Conservation (phyloP, 345 rosid genomes). For the Euphorbia tirucalli region DNA sequence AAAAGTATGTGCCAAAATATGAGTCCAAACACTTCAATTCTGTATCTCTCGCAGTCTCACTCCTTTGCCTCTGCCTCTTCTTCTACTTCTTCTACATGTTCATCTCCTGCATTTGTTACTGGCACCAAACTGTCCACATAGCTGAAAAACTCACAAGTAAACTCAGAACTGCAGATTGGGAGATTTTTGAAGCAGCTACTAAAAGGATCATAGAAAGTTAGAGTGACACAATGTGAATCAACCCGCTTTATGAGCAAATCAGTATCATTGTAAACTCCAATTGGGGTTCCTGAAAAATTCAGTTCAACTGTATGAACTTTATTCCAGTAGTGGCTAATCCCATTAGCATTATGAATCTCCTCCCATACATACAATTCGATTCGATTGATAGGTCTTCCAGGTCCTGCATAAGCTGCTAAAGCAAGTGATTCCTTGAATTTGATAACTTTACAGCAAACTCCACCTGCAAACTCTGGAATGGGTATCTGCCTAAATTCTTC, state of each 20-base stretch:
- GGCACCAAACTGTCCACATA: conserved; percentile 38
- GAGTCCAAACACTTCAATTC: background rate
- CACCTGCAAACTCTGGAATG: conserved; percentile 5
- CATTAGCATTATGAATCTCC: conserved; percentile 7
- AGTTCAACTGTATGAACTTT: background rate
- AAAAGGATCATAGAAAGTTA: conserved; percentile 12
- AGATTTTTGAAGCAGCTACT: background rate
- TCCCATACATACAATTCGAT: conserved; percentile 28
- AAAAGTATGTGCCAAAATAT: too few species aligned
- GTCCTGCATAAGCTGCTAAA: conserved; percentile 24
- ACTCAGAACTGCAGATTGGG: conserved; percentile 6
- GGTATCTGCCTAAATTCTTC: conserved; percentile 18
- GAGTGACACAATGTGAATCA: background rate
- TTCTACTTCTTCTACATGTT: conserved; percentile 3
- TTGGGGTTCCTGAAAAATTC: conserved; percentile 12
- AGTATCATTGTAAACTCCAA: conserved; percentile 23
- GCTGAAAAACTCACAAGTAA: conserved; percentile 20
- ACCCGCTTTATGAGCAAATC: conserved; percentile 23
- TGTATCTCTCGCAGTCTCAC: background rate
- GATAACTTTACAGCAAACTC: conserved; percentile 17
- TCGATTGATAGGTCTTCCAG: background rate
- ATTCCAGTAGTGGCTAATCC: conserved; percentile 12
- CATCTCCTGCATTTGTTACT: conserved; percentile 11
- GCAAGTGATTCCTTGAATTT: conserved; percentile 26
- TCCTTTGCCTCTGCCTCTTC: background rate